Base-by-base conservation (phyloP, 805 yeast species). In the Sungouiozyma ichnusensis region DNA sequence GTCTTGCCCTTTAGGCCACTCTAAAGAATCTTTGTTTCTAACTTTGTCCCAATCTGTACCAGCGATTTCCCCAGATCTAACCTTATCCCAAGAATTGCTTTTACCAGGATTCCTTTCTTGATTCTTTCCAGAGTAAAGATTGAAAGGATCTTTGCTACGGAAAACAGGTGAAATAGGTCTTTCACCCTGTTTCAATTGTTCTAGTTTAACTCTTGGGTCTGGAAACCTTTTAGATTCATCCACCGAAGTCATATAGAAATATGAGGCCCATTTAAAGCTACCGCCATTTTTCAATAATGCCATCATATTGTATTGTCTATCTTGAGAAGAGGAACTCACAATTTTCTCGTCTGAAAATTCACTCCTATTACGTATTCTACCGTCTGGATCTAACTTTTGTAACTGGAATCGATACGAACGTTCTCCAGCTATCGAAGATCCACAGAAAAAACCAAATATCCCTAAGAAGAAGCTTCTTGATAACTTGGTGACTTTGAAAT, bases 191-290 rank as follows among this genome's bases (percentile, higher is more conserved):
- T 49, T 42, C 43, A 58, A 31, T 35, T 54, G 63, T 11, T 63
- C 57, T 29, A 67, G 56, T 48, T 60, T 50, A 0, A 53, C 51
- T 50, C 69, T 62, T 4, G 87, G 87, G 51, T 80, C 81, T 42
- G 72, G 72, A 48, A 80, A 59, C 33, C 73, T 64, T 38, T 67
- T 66, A 16, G 66, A 67, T 0, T 80, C 77, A 49, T 79, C 73
- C 15, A 66, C 65, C 33, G 68, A 63, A 0, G 83, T 71, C 44
- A 67, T 58, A 38, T 66, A 62, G 55, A 73, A 80, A 55, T 81
- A 81, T 18, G 68, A 51, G 34, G 72, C 63, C 77, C 78, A 74
- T 52, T 55, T 62, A 1, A 66, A 51, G 4, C 69, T 55, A 35
- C 62, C 58, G 0, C 58, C 61, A 9, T 60, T 58, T 20, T 55